These are phyloP conservation scores for Microascus cirrosus DNA, from an alignment of 2,329 filamentous ascomycete genomes.

Conservation along the genomic window DNA sequence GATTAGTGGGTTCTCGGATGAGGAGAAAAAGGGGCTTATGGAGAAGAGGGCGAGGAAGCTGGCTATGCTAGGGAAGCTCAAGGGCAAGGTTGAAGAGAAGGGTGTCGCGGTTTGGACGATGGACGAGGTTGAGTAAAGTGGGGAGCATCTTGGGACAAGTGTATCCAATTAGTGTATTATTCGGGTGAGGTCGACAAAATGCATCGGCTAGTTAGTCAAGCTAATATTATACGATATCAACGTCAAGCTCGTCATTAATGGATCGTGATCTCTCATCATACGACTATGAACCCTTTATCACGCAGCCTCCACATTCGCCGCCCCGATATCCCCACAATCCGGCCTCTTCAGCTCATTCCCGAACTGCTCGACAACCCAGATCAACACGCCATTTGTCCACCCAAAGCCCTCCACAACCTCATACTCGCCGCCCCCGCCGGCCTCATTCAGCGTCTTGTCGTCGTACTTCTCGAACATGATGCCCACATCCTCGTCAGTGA, in stretches of 20 bases:
- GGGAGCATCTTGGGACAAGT: background rate
- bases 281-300: background rate
- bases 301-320: constrained; percentile 20
- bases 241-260: background rate
- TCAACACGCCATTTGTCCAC: constrained; percentile 58
- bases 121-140: constrained; percentile 28
- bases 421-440: constrained; percentile 57
- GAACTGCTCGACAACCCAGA: constrained; percentile 56
- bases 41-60: constrained; percentile 40
- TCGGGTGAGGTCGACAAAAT: background rate
- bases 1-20: constrained; percentile 46
- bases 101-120: constrained; percentile 38
- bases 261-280: background rate
- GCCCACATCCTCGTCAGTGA: constrained; percentile 31
- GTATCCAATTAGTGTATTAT: background rate
- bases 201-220: background rate
- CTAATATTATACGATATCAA: background rate
- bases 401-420: constrained; percentile 60
- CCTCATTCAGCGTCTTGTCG: constrained; percentile 47
- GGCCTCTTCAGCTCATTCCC: constrained; percentile 41
- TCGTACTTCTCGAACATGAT: constrained; percentile 64
- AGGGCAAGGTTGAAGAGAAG: constrained; percentile 33
- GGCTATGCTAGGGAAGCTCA: constrained; percentile 40
- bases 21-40: constrained; percentile 47
- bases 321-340: constrained; percentile 39